Conservation (phyloP, 2,329 filamentous ascomycete species). For the Talaromyces sp. region DNA sequence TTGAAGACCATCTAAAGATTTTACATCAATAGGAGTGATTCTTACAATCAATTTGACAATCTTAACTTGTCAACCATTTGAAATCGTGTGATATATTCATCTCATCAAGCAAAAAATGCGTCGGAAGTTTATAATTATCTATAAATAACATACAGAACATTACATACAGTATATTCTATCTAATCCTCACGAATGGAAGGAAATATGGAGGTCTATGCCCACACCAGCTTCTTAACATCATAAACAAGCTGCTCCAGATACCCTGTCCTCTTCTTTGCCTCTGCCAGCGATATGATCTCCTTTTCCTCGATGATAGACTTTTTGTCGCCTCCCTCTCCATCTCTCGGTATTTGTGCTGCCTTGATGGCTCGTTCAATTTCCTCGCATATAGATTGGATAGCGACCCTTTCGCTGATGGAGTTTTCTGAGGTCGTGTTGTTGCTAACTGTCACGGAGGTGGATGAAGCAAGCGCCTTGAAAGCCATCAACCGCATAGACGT, state of each 20-base stretch:
- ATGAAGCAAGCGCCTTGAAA: constrained; percentile 43
- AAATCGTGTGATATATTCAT: not conserved
- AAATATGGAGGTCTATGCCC: constrained; percentile 52
- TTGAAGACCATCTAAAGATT: too few relatives aligned
- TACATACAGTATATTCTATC: not conserved
- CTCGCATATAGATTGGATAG: constrained; percentile 63
- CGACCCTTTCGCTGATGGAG: constrained; percentile 48
- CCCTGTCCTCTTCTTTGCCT: constrained; percentile 83
- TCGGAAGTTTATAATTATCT: not conserved
- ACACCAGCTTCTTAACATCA: constrained; percentile 89
- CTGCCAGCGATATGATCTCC: constrained; percentile 77
- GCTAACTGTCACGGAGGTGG: constrained; percentile 28
- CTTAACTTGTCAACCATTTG: not conserved
- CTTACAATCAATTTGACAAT: not conserved
- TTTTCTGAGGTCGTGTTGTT: constrained; percentile 20
- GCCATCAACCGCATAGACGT: constrained; percentile 37
- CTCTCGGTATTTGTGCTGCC: constrained; percentile 35
- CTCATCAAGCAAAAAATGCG: not conserved
- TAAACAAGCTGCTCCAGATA: constrained; percentile 84
- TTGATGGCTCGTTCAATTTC: constrained; percentile 71
- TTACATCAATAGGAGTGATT: too few relatives aligned
- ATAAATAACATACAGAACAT: too few relatives aligned
- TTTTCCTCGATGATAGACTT: constrained; percentile 49
- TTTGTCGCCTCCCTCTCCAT: constrained; percentile 26
- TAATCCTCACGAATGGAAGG: not conserved